These are phyloP conservation scores for Saccharomyces hybrid DNA, from an alignment of 1,139 yeast species.

Conservation along the genomic window DNA sequence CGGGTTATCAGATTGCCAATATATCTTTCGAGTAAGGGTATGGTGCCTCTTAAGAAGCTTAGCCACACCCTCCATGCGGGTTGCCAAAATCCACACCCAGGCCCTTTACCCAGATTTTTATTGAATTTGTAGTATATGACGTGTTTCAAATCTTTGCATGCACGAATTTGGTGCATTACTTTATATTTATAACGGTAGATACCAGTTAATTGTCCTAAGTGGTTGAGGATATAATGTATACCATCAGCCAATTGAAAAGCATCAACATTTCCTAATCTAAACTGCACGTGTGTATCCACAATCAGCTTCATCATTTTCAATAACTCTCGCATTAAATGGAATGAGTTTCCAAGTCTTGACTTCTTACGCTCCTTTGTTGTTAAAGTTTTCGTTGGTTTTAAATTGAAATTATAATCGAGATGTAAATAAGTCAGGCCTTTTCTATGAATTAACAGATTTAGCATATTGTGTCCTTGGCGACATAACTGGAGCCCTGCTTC, in stretches of 20 bases:
- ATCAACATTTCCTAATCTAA: conserved; percentile 80
- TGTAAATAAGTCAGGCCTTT: conserved; percentile 89
- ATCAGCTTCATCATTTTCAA: conserved; percentile 71
- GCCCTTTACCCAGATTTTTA: conserved; percentile 82
- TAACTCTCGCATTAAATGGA: conserved; percentile 86
- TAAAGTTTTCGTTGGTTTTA: conserved; percentile 92
- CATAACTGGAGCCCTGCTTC: conserved; percentile 95
- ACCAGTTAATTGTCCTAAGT: conserved; percentile 92
- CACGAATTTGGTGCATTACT: conserved; percentile 96
- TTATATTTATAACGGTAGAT: conserved; percentile 93
- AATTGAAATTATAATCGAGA: conserved; percentile 87
- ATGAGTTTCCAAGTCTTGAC: conserved; percentile 93
- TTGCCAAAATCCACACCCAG: conserved; percentile 99
- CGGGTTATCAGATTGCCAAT: conserved; percentile 82
- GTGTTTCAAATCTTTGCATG: conserved; percentile 92
- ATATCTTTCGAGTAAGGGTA: conserved; percentile 92
- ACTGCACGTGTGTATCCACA: conserved; percentile 92
- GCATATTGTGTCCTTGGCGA: conserved; percentile 89
- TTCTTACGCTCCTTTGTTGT: conserved; percentile 95
- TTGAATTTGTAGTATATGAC: conserved; percentile 81
- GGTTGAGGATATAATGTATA: conserved; percentile 78
- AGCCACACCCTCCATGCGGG: conserved; percentile 99
- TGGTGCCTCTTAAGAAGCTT: conserved; percentile 83
- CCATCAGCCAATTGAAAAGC: conserved; percentile 95
- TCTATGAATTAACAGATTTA: conserved; percentile 80